Conservation (phyloP, 139 green algal genomes). For the Raphidocelis subcapitata region DNA sequence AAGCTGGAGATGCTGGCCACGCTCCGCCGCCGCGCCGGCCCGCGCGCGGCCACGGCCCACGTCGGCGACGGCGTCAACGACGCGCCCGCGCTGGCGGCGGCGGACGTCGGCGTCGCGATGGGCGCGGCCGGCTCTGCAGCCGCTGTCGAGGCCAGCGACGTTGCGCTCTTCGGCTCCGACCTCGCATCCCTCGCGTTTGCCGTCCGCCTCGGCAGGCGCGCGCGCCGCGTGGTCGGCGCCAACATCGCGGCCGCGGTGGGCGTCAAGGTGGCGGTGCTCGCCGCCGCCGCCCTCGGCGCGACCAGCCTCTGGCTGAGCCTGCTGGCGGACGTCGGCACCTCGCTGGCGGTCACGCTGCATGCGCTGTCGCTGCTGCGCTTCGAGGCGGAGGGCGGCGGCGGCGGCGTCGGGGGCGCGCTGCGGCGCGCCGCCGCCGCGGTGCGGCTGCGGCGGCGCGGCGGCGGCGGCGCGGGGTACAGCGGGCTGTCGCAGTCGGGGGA, state of each 20-base stretch:
- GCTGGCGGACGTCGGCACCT: conserved; percentile 60
- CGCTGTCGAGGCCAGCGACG: conserved; percentile 68
- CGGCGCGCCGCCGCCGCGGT: no score
- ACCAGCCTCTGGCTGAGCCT: conserved; percentile 55
- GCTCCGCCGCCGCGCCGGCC: background rate
- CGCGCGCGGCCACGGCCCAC: conserved; percentile 29
- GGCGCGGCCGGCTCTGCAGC: conserved; percentile 54
- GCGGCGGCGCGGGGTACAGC: no score
- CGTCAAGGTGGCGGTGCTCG: conserved; percentile 44
- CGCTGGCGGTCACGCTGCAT: conserved; percentile 53
- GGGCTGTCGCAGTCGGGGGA: no score
- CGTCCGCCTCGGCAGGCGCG: conserved; percentile 22
- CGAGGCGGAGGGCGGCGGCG: conserved; percentile 3
- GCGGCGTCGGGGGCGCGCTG: no score
- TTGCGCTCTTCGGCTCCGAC: conserved; percentile 64
- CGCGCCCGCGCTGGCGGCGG: conserved; percentile 43
- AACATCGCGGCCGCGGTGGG: conserved; percentile 52
- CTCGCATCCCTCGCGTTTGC: conserved; percentile 38
- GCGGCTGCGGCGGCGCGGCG: no score
- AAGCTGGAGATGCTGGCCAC: conserved; percentile 43
- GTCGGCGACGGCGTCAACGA: conserved; percentile 83
- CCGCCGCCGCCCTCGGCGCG: conserved; percentile 32
- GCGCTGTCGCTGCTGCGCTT: conserved; percentile 34
- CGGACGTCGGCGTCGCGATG: conserved; percentile 65
- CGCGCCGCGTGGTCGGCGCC: conserved; percentile 27